Evolutionary conservation across 129 eudicot species (phyloP), one percentile per base, ranked within the genome.

Genomic region (Flaveria ramosissima): DNA sequence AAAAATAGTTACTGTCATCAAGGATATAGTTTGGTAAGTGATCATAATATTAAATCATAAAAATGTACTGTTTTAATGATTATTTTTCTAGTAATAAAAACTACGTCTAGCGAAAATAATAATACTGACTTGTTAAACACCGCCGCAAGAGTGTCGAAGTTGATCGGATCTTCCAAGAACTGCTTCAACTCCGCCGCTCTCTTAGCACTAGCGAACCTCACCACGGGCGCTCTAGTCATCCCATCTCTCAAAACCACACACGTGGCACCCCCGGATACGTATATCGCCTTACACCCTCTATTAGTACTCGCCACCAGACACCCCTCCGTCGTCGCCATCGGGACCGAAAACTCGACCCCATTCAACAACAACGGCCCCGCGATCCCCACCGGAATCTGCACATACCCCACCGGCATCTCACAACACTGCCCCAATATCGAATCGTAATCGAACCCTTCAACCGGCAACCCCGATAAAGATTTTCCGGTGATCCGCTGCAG

Each of bases 361-460:
- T 88, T 81, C 9, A 88, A 53, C 51, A 83, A 63, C 85, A 88
- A 77, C 3, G 92, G 92, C 27, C 92, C 92, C 11, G 87, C 92
- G 13, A 88, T 78, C 32, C 92, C 92, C 56, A 88, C 92, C 26
- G 92, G 92, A 17, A 88, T 74, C 71, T 88, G 92, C 41, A 85
- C 82, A 47, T 88, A 88, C 30, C 88, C 89, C 12, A 90, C 86
- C 4, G 96, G 93, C 96, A 90, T 90, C 77, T 90, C 96, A n/a
- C 96, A 90, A 75, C 96, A 90, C 69, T 90, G 93, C 23, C 96
- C 96, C 75, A 90, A 52, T 20, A 90, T 90, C 1, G 96, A 77
- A 0, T 90, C 89, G 42, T 88, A 90, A 70, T 90, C 86, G 39
- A 90, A 83, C 4, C 93, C 93, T 2, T 84, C 92, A 52, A 88